Evolutionary conservation across 2,329 filamentous ascomycete species (phyloP), one percentile per base, ranked within the genome.

Genomic region (Hyphodiscus sp.): DNA sequence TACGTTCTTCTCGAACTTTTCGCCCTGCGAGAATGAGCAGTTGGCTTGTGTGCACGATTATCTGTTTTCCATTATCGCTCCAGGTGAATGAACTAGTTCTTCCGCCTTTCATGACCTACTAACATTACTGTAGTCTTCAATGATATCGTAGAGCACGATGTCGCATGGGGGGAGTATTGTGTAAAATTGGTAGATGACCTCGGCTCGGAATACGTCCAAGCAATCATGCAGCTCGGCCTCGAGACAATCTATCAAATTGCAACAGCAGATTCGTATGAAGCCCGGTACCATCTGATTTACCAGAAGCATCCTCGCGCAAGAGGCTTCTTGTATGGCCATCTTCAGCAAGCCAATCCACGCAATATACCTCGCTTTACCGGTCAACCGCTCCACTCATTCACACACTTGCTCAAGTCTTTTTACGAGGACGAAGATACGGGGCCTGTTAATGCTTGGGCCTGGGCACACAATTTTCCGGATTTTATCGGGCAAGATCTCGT

Each of bases 21-120:
- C 55, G n/a, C 45, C 49, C 7, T 57, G 49, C 51, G 55, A 57
- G 23, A 57, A 52, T 19, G 52, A 54, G 38, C 55, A 57, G 29
- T 20, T 57, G 19, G 49, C 45, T 44, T 57, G 55, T 30, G 20
- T 57, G 23, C 45, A 49, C 20, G 48, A 53, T 38, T 56, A 56
- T 43, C n/a, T 56, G 1, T 53, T 45, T 30, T n/a, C 38, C 4
- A 19, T 49, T 41, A 10, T 53, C 41, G 11, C 41, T 23, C 45
- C 41, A 23, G 48, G 54, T 56, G 49, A 16, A 33, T 46, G n/a
- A n/a, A n/a, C n/a, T 19, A 15, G 11, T 41, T 20, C 19, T 10
- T 46, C n/a, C 11, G 9, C 15, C 41, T 46, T n/a, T 20, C 18
- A 46, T 23, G 2, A 2, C 11, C 9, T 19, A 10, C 19, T 33